Percentiles rank a stretch among this genome's conserved stretches.
These are phyloP conservation scores for Aspergillus neotritici DNA, from an alignment of 2,329 filamentous ascomycete species.

Conservation along the genomic window DNA sequence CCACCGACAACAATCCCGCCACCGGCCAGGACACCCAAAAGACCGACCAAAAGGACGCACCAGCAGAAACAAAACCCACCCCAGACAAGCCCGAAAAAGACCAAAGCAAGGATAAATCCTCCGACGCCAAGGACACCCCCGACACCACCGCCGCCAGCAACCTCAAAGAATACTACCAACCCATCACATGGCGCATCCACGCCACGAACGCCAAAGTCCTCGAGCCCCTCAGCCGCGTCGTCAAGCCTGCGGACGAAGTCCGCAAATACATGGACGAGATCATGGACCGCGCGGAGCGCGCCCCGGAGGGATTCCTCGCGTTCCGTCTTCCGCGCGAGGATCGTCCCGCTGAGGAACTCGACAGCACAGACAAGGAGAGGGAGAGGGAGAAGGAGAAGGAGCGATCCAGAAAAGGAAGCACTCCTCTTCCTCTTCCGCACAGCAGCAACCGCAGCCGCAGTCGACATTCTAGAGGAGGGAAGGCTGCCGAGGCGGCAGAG, in stretches of 20 bases:
- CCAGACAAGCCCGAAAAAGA: constrained; percentile 6
- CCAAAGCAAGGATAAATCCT: constrained; percentile 3
- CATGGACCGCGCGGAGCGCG: constrained; percentile 53
- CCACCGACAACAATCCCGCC: constrained; percentile 8
- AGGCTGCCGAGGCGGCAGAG: constrained; percentile 25
- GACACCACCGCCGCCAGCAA: constrained; percentile 14
- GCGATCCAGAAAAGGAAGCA: constrained; percentile 9
- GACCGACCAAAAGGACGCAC: constrained; percentile 2
- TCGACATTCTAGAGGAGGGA: constrained; percentile 18
- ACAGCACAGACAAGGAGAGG: constrained; percentile 18
- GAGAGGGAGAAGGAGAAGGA: constrained; percentile 19
- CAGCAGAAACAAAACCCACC: constrained; percentile 1
- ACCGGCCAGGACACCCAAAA: constrained; percentile 11
- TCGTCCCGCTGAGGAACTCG: too few species aligned
- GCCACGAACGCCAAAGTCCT: constrained; percentile 49
- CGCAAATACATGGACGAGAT: constrained; percentile 52
- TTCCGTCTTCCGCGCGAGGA: constrained; percentile 48
- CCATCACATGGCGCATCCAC: constrained; percentile 53
- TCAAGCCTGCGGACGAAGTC: constrained; percentile 50
- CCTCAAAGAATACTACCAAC: constrained; percentile 46
- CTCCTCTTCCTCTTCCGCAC: constrained; percentile 14
- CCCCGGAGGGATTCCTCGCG: constrained; percentile 52
- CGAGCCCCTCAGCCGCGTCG: constrained; percentile 51
- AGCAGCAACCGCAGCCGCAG: constrained; percentile 14
- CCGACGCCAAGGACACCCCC: constrained; percentile 13